These are phyloP conservation scores for Pseudocercospora pini-densiflorae DNA, from an alignment of 2,329 filamentous ascomycete species.

Conservation along the genomic window DNA sequence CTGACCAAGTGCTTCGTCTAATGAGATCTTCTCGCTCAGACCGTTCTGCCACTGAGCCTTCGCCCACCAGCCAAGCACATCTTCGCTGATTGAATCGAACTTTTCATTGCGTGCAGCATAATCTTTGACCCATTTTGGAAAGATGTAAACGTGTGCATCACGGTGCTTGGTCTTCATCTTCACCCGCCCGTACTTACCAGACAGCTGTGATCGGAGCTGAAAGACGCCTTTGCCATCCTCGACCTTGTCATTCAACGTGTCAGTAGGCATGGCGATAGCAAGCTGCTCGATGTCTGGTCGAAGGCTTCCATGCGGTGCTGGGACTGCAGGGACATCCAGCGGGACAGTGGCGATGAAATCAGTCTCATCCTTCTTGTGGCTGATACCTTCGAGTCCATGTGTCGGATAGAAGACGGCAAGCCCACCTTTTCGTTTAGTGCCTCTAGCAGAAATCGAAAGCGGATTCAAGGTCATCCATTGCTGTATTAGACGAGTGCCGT, in stretches of 20 bases:
- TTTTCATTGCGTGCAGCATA: conserved; percentile 79
- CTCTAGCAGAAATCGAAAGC: conserved; percentile 57
- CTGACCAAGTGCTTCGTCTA: conserved; percentile 67
- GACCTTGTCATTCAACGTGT: conserved; percentile 81
- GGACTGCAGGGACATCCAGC: conserved; percentile 61
- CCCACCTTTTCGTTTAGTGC: conserved; percentile 71
- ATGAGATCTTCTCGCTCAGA: conserved; percentile 74
- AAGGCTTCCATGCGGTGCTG: conserved; percentile 67
- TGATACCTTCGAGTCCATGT: conserved; percentile 66
- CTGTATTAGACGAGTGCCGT: conserved; percentile 80
- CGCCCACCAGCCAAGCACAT: conserved; percentile 93
- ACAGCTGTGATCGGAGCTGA: conserved; percentile 74
- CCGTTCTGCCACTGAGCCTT: conserved; percentile 91
- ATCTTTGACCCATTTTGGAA: conserved; percentile 88
- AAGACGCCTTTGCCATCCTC: conserved; percentile 75
- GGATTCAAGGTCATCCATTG: conserved; percentile 82
- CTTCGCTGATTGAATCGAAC: conserved; percentile 87
- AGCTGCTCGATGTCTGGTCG: conserved; percentile 73
- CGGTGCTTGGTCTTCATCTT: conserved; percentile 83
- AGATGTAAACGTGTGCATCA: conserved; percentile 93
- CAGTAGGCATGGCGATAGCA: conserved; percentile 85
- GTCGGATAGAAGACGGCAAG: conserved; percentile 92
- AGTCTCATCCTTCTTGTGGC: conserved; percentile 87
- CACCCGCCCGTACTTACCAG: conserved; percentile 70
- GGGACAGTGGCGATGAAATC: conserved; percentile 86